Conservation (phyloP, 371 early-diverging fungal species). For the Zychaea mexicana region DNA sequence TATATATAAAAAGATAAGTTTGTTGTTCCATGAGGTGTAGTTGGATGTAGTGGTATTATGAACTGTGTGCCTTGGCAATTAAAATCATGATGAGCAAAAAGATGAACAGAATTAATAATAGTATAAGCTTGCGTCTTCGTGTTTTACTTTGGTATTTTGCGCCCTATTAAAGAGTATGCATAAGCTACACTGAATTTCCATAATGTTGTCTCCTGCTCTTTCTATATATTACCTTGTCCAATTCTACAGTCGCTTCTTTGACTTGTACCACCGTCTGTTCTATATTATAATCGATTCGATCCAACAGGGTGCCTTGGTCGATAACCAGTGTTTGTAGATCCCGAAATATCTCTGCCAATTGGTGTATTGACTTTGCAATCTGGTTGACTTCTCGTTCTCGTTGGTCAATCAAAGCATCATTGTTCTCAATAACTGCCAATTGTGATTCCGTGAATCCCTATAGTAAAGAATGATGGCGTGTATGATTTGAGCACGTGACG, state of each 20-base stretch:
- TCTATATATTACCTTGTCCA: conserved; percentile 68
- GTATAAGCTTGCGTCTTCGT: conserved; percentile 64
- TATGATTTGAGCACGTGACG: background rate
- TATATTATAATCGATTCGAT: conserved; percentile 97
- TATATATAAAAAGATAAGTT: conserved; percentile 1
- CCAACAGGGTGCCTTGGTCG: conserved; percentile 96
- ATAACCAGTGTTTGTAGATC: conserved; percentile 94
- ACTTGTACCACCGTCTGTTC: conserved; percentile 82
- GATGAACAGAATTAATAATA: conserved; percentile 64
- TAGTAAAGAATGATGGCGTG: background rate
- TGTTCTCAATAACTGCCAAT: conserved; percentile 70
- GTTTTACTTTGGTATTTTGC: conserved; percentile 69
- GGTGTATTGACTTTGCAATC: conserved; percentile 90
- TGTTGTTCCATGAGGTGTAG: background rate
- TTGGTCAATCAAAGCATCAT: conserved; percentile 73
- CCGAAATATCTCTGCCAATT: conserved; percentile 89
- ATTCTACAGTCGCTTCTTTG: conserved; percentile 82
- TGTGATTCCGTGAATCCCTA: conserved; percentile 89
- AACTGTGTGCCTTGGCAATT: conserved; percentile 61
- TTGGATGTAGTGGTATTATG: conserved; percentile 13
- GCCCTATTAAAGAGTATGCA: conserved; percentile 32
- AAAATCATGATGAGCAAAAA: conserved; percentile 61
- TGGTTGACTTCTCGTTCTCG: conserved; percentile 91
- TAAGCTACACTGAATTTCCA: background rate
- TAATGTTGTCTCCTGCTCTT: background rate